Percentiles rank a stretch among this genome's conserved stretches.
These are phyloP conservation scores for Fraxinus dipetala DNA, from an alignment of 305 asterid species.

Conservation along the genomic window DNA sequence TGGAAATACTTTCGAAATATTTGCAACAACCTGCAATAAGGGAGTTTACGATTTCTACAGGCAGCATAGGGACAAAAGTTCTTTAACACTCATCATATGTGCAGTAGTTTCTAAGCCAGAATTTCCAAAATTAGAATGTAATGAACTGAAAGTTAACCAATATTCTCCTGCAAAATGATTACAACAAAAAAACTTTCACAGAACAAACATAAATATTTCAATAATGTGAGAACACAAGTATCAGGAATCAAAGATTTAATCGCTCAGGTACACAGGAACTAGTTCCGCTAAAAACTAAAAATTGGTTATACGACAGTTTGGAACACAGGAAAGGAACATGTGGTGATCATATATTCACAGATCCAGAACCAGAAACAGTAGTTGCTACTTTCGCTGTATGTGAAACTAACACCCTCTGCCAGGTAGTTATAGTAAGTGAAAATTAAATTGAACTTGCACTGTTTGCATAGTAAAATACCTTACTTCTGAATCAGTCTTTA, in stretches of 20 bases:
- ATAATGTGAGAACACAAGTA: not conserved
- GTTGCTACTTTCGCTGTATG: not conserved
- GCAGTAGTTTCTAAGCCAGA: not conserved
- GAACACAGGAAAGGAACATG: not conserved
- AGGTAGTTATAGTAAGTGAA: not conserved
- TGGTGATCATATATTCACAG: not conserved
- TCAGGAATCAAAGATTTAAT: slow-evolving; percentile 6
- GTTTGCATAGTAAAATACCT: not conserved
- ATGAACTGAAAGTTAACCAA: slow-evolving; percentile 10
- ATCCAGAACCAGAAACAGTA: not conserved
- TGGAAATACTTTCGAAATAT: slow-evolving; percentile 79
- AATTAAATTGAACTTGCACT: slow-evolving; percentile 1
- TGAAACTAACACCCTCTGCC: not conserved
- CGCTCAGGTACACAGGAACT: not conserved
- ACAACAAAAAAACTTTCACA: slow-evolving; percentile 15
- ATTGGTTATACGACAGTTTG: not conserved
- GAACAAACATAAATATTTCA: slow-evolving; percentile 1
- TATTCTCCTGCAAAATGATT: slow-evolving; percentile 14
- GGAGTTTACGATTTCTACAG: not conserved
- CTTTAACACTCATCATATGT: not conserved
- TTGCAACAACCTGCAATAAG: slow-evolving; percentile 59
- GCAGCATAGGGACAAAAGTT: not conserved
- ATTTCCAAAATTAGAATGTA: slow-evolving; percentile 7
- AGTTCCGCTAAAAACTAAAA: not conserved
- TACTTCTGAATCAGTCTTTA: not conserved